Percentiles rank a stretch among this genome's conserved stretches.
Conservation (phyloP, 768 basidiomycete species). For the Floccularia luteovirens region DNA sequence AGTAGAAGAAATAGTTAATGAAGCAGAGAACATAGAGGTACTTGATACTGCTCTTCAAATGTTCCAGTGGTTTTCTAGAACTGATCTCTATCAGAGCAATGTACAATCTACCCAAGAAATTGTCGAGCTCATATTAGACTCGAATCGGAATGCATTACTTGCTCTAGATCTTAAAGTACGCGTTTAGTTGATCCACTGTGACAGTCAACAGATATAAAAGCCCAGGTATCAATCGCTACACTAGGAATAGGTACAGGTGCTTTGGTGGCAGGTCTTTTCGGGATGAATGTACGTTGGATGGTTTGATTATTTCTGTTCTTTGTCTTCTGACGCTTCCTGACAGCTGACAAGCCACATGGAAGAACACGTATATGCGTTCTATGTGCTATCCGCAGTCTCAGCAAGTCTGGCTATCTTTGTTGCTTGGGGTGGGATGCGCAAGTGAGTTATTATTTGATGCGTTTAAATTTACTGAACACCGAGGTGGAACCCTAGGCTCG, state of each 20-base stretch:
- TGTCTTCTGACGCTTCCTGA: neutral
- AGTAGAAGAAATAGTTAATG: constrained; percentile 93
- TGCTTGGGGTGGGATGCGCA: constrained; percentile 61
- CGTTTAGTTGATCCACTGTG: neutral
- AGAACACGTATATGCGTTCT: constrained; percentile 66
- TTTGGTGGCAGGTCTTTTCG: constrained; percentile 84
- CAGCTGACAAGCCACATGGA: constrained; percentile 76
- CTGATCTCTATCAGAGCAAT: constrained; percentile 50
- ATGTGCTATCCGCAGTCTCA: constrained; percentile 51
- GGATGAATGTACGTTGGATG: constrained; percentile 79
- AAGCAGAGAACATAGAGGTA: constrained; percentile 83
- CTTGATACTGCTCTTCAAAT: neutral
- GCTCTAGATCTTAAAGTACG: constrained; percentile 83
- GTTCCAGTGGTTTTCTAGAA: constrained; percentile 4
- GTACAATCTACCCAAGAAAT: constrained; percentile 98
- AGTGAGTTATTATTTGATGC: constrained; percentile 22
- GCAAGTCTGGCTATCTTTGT: constrained; percentile 52
- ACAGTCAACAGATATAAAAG: constrained; percentile 6
- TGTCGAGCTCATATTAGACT: constrained; percentile 92
- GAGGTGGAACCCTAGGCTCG: constrained; percentile 21
- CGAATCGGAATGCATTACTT: constrained; percentile 88
- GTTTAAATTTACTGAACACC: constrained; percentile 5
- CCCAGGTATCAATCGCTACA: constrained; percentile 85
- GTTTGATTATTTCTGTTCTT: neutral
- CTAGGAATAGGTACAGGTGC: constrained; percentile 91